Conservation (phyloP, 345 rosid genomes). For the Cardamine chenopodiifolia region DNA sequence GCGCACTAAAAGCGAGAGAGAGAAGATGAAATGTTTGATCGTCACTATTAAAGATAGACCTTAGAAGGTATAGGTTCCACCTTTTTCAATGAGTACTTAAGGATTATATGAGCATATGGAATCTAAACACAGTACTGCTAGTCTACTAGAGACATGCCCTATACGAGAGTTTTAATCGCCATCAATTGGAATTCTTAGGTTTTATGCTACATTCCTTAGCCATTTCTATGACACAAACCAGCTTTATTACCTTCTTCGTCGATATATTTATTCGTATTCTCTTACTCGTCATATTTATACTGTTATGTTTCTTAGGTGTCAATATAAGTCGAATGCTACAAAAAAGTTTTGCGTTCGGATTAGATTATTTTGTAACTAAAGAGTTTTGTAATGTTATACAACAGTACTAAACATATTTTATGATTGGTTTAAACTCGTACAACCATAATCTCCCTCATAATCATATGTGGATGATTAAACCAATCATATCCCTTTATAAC, state of each 20-base stretch:
- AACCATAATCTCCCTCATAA: no score
- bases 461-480: no score
- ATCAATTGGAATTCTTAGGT: constrained; percentile 21
- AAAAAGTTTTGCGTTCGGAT: not conserved
- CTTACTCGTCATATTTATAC: constrained; percentile 1
- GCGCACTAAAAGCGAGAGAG: constrained; percentile 35
- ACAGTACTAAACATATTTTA: no score
- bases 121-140: constrained; percentile 38
- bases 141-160: constrained; percentile 29
- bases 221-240: constrained; percentile 27
- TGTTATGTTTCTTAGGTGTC: not conserved
- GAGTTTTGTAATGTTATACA: no score
- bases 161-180: constrained; percentile 14
- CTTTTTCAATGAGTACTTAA: constrained; percentile 40
- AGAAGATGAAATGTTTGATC: constrained; percentile 25
- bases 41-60: constrained; percentile 37
- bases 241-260: constrained; percentile 15
- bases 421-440: no score
- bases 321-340: not conserved
- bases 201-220: constrained; percentile 41
- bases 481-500: no score
- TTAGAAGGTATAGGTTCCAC: constrained; percentile 35
- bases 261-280: constrained; percentile 29
- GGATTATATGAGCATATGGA: constrained; percentile 43
- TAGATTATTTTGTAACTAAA: no score